A percentile compares a stretch with the other conserved stretches of the same genome.
Evolutionary conservation across 331 rosid species (phyloP).

Genomic region (Pyrus hybrid): DNA sequence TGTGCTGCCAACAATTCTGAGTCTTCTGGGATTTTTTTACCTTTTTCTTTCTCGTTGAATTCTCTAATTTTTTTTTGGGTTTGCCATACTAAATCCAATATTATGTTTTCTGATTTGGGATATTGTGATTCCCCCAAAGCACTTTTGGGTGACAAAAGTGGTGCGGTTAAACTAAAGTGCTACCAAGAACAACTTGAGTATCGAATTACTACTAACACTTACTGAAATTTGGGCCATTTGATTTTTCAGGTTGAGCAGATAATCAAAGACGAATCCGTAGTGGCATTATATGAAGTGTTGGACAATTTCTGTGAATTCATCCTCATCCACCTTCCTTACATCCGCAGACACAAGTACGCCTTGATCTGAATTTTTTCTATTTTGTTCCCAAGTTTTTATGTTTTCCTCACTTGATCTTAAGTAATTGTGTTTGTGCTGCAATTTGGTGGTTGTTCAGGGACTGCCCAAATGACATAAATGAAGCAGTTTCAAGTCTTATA

Average conservation of each 20-base stretch:
- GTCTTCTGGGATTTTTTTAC: background rate
- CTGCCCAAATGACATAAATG: slow-evolving; percentile 72
- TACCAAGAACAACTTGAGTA: background rate
- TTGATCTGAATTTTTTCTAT: background rate
- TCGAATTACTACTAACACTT: background rate
- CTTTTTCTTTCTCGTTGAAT: background rate
- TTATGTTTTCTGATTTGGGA: too few relatives aligned
- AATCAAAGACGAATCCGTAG: slow-evolving; percentile 41
- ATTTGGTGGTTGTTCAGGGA: slow-evolving; percentile 36
- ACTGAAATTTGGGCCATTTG: background rate
- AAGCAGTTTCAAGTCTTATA: slow-evolving; percentile 80
- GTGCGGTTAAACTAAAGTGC: background rate
- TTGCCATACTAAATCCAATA: too few relatives aligned
- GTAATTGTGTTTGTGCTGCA: background rate
- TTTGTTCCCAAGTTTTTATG: background rate
- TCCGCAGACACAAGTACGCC: slow-evolving; percentile 53
- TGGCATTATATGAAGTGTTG: slow-evolving; percentile 44
- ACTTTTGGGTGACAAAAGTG: background rate
- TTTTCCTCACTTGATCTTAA: background rate
- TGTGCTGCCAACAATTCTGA: background rate
- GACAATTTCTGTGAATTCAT: slow-evolving; percentile 56
- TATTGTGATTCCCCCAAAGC: too few relatives aligned
- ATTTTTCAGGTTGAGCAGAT: slow-evolving; percentile 56
- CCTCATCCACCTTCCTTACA: slow-evolving; percentile 43
- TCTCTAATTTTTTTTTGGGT: background rate